Base-by-base conservation (phyloP, 2,329 filamentous ascomycete species). In the Blastomyces percursus region DNA sequence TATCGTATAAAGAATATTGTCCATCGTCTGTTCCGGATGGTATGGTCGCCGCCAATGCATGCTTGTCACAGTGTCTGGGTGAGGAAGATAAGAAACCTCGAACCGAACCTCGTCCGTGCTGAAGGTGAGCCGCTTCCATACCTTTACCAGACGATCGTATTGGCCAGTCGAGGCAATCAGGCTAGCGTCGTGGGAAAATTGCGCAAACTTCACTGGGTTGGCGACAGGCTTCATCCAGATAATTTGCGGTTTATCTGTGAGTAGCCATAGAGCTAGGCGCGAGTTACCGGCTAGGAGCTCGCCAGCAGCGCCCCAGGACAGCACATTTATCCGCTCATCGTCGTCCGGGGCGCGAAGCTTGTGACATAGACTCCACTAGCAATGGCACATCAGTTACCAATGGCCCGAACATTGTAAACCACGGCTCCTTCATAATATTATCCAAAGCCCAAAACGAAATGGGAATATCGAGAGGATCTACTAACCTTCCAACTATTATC, bases 1-100 rank as follows among this genome's bases (percentile, higher is more conserved):
- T 66, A 92, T 85, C 0, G 94, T 96, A 71, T 96, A 97, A 1
- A 99, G 81, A 0, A 96, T 87, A 74, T 96, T 94, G 48, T 94
- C 89, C 62, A 88, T 83, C 6, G 85, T 86, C 71, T 96, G 89
- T 44, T 93, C 90, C 16, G 85, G 77, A 70, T 94, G 85, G 65
- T 85, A 84, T 6, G 90, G 90, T 65, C 85, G 84, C 56, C 90
- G 86, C 95, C 95, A 99, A 72, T 93, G 87, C 64, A 96, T 77
- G 64, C 84, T 86, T 2, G 90, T 93, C n/a, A 99, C 86, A 0
- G 87, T 77, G 32, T 84, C 81, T 0, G 91, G 90, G 72, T 99
- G 94, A n/a, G 86, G 81, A 1, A 99, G 84, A 74, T 97, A 97
- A 35, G 87, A 86, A 69, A 96, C 87, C 69, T 97, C 93, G 75